These are phyloP conservation scores for Mycena venus DNA, from an alignment of 768 basidiomycete genomes.

Conservation along the genomic window DNA sequence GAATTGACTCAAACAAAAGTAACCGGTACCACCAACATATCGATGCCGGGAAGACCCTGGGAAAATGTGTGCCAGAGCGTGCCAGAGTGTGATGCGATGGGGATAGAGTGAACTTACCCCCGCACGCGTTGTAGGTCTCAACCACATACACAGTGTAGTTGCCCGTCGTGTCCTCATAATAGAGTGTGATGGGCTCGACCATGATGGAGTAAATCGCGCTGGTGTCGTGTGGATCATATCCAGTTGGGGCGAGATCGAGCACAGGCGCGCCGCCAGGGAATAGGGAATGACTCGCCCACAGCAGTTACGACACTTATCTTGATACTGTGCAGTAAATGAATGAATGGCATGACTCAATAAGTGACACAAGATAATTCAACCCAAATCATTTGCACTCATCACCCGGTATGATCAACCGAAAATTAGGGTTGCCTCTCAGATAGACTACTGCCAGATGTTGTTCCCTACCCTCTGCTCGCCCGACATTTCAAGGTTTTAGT, in stretches of 20 bases:
- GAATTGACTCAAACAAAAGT: background rate
- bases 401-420: too few relatives aligned
- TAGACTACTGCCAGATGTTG: too few relatives aligned
- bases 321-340: too few relatives aligned
- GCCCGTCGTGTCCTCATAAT: background rate
- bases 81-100: too few relatives aligned
- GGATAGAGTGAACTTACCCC: too few relatives aligned
- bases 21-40: background rate
- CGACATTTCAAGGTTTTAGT: too few relatives aligned
- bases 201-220: background rate
- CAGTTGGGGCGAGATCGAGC: background rate
- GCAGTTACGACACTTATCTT: slow-evolving; percentile 1
- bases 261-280: background rate
- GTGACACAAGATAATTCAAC: background rate
- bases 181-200: background rate
- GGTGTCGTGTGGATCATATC: background rate
- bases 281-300: too few relatives aligned
- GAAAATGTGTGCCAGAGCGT: too few relatives aligned
- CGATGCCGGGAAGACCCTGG: background rate
- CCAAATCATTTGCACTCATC: background rate
- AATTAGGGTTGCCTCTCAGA: too few relatives aligned
- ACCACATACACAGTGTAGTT: slow-evolving; percentile 6
- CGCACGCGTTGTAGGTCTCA: slow-evolving; percentile 1
- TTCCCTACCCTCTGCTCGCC: too few relatives aligned
- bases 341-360: background rate